Conservation (phyloP, 2,329 filamentous ascomycete genomes). For the Aspergillus versicolor region DNA sequence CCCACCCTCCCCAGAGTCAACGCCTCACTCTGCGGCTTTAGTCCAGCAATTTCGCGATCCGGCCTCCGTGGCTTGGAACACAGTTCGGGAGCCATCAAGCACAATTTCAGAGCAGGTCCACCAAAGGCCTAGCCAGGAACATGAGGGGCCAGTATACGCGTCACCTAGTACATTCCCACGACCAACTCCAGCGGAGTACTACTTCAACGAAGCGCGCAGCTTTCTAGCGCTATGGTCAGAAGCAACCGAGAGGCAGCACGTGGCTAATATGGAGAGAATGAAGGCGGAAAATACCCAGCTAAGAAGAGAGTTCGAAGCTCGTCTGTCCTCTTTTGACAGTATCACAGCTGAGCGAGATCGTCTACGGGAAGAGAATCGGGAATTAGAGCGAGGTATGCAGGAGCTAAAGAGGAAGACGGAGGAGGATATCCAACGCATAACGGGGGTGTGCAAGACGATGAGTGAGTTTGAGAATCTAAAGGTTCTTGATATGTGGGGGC, state of each 20-base stretch:
- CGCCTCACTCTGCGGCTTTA: no score
- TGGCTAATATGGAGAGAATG: neutral
- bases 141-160: fast-evolving
- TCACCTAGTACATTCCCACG: neutral
- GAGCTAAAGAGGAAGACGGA: neutral
- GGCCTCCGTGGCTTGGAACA: no score
- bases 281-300: neutral
- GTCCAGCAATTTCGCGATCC: no score
- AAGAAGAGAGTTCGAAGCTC: neutral
- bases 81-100: no score
- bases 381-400: neutral
- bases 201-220: neutral
- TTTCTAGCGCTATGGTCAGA: neutral
- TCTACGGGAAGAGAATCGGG: neutral
- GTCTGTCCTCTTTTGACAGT: neutral
- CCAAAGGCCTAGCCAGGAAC: no score
- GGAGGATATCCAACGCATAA: neutral
- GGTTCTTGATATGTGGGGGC: neutral
- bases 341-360: neutral
- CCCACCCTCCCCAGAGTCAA: no score
- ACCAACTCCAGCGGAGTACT: neutral
- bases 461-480: neutral
- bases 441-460: neutral
- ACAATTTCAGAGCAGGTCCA: no score
- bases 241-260: neutral